These are phyloP conservation scores for Penicillium italicum DNA, from an alignment of 2,329 filamentous ascomycete genomes.

Conservation along the genomic window DNA sequence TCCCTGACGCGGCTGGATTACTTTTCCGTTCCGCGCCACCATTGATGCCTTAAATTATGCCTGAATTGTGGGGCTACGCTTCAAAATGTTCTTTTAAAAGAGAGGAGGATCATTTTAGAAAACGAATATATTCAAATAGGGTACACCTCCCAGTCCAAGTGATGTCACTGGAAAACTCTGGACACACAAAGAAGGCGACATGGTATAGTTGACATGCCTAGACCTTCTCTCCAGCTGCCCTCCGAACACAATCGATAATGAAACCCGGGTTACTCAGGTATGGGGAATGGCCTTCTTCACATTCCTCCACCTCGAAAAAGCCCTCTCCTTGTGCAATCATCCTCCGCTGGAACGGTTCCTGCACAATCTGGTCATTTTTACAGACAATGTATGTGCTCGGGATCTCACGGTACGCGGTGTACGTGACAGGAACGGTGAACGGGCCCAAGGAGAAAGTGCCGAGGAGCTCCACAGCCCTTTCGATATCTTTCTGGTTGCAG, in stretches of 20 bases:
- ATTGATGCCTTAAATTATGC: background rate
- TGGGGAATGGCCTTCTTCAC: constrained; percentile 29
- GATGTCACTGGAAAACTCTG: background rate
- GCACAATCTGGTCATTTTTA: constrained; percentile 27
- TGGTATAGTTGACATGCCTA: background rate
- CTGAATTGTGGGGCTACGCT: background rate
- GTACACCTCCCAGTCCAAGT: too few species aligned
- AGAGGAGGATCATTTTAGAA: background rate
- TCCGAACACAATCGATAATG: constrained; percentile 24
- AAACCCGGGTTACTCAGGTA: constrained; percentile 29
- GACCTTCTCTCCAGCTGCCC: constrained; percentile 23
- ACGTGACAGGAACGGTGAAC: constrained; percentile 26
- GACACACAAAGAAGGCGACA: background rate
- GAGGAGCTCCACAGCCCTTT: constrained; percentile 23
- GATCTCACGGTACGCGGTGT: constrained; percentile 28
- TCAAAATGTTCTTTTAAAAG: background rate
- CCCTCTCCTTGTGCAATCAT: constrained; percentile 28
- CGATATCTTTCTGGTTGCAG: constrained; percentile 23
- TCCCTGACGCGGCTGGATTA: background rate
- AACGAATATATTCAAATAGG: background rate
- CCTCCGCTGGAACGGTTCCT: constrained; percentile 20
- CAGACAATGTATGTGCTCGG: constrained; percentile 31
- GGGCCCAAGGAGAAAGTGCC: constrained; percentile 26
- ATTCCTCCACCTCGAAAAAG: constrained; percentile 26
- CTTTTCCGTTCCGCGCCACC: background rate